A percentile compares a stretch with the other conserved stretches of the same genome.
These are phyloP conservation scores for Pythium insidiosum DNA, from an alignment of 352 stramenopile genomes.

Conservation along the genomic window DNA sequence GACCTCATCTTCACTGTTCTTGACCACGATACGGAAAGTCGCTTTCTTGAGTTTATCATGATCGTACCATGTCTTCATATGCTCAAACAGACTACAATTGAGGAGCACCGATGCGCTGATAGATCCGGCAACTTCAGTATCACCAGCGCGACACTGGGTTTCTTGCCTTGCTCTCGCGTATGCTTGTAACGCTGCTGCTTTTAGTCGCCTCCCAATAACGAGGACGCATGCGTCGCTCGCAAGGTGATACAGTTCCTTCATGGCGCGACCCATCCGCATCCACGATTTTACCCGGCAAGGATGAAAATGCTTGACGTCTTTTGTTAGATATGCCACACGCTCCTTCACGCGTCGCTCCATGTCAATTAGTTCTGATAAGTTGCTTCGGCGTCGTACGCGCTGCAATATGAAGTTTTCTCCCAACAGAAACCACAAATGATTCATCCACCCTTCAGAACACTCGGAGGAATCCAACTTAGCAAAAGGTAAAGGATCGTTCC, in stretches of 20 bases:
- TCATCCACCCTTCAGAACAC: constrained; percentile 11
- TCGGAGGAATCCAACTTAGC: background rate
- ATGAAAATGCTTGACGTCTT: constrained; percentile 55
- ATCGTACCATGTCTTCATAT: constrained; percentile 46
- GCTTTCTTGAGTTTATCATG: constrained; percentile 6
- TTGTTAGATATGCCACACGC: constrained; percentile 41
- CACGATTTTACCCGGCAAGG: constrained; percentile 56
- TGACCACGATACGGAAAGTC: constrained; percentile 6
- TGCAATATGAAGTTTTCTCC: constrained; percentile 64
- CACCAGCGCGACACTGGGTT: background rate
- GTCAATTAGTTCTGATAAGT: constrained; percentile 43
- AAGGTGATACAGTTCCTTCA: constrained; percentile 64
- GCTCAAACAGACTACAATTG: constrained; percentile 36
- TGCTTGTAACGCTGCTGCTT: constrained; percentile 24
- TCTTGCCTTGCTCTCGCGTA: constrained; percentile 12
- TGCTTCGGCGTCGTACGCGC: constrained; percentile 49
- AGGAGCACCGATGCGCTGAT: constrained; percentile 39
- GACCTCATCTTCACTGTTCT: background rate
- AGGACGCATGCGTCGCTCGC: constrained; percentile 50
- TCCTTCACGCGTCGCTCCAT: constrained; percentile 54
- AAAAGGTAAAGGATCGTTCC: constrained; percentile 10
- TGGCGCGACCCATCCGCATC: constrained; percentile 51
- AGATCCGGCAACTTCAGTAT: constrained; percentile 4
- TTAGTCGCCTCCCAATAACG: constrained; percentile 33
- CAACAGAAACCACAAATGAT: constrained; percentile 65